Evolutionary conservation across 345 rosid genomes (phyloP).

Genomic region (Geranium rotundifolium): DNA sequence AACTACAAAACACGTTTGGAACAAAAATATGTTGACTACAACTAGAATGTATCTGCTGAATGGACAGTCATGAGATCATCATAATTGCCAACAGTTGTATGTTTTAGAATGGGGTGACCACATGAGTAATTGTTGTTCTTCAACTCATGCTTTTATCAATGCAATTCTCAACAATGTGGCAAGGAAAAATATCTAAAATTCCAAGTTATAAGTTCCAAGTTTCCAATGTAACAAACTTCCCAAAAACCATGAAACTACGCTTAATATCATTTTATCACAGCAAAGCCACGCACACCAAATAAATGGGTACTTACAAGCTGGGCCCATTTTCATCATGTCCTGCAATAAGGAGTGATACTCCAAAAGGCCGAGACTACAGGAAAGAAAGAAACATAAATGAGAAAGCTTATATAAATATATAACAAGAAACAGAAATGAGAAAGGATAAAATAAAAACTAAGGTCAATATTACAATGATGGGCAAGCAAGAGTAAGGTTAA

Average conservation of each 20-base stretch:
- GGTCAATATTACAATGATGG: background rate
- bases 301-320: conserved; percentile 55
- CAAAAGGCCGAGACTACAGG: conserved; percentile 93
- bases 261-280: background rate
- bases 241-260: background rate
- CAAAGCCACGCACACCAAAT: background rate
- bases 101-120: background rate
- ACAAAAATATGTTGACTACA: no score
- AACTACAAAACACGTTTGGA: no score
- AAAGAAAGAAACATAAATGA: no score
- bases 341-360: conserved; percentile 97
- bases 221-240: no score
- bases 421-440: background rate
- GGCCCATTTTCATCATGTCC: conserved; percentile 96
- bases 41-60: no score
- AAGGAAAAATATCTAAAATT: no score
- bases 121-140: background rate
- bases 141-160: background rate
- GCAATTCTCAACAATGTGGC: background rate
- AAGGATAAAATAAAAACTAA: background rate
- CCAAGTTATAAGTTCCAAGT: background rate
- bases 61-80: no score
- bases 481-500: background rate
- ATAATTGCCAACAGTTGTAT: background rate
- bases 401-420: no score